These are phyloP conservation scores for Neonectria punicea DNA, from an alignment of 2,329 filamentous ascomycete species.

Conservation along the genomic window DNA sequence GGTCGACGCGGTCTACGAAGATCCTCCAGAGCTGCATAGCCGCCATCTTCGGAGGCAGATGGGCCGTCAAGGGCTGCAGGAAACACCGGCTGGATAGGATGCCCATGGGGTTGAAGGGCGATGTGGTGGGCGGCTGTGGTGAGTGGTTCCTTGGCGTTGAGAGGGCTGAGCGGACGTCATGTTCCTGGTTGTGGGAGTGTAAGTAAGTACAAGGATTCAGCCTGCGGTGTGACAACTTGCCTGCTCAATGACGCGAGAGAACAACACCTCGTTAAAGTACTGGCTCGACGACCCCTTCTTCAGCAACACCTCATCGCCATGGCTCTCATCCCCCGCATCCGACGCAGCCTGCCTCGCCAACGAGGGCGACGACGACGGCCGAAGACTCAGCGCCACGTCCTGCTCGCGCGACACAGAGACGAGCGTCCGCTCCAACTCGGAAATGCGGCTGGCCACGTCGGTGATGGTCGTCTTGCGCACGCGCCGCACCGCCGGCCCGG, in stretches of 20 bases:
- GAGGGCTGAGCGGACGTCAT: slow-evolving; percentile 39
- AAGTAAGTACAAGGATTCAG: slow-evolving; percentile 10
- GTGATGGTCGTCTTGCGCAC: slow-evolving; percentile 44
- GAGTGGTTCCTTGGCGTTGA: slow-evolving; percentile 31
- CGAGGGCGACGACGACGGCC: not conserved
- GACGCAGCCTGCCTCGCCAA: not conserved
- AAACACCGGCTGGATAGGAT: slow-evolving; percentile 44
- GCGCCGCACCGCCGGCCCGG: slow-evolving; percentile 39
- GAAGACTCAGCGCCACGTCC: not conserved
- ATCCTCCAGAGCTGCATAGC: slow-evolving; percentile 47
- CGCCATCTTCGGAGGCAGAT: slow-evolving; percentile 39
- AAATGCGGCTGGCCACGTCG: slow-evolving; percentile 51
- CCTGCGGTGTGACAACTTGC: slow-evolving; percentile 23
- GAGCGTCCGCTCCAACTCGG: slow-evolving; percentile 47
- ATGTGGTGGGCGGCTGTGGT: slow-evolving; percentile 15
- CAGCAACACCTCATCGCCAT: slow-evolving; percentile 43
- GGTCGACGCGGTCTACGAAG: slow-evolving; percentile 45
- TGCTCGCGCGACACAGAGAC: slow-evolving; percentile 26
- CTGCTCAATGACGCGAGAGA: slow-evolving; percentile 50
- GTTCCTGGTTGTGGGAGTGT: slow-evolving; percentile 27
- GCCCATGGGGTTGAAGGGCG: slow-evolving; percentile 47
- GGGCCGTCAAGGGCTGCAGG: slow-evolving; percentile 28
- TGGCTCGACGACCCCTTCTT: slow-evolving; percentile 47
- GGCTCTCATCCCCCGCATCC: slow-evolving; percentile 2
- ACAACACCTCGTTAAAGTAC: slow-evolving; percentile 51